Evolutionary conservation across 2,329 filamentous ascomycete species (phyloP).

Genomic region (Sarocladiaceae sp.): DNA sequence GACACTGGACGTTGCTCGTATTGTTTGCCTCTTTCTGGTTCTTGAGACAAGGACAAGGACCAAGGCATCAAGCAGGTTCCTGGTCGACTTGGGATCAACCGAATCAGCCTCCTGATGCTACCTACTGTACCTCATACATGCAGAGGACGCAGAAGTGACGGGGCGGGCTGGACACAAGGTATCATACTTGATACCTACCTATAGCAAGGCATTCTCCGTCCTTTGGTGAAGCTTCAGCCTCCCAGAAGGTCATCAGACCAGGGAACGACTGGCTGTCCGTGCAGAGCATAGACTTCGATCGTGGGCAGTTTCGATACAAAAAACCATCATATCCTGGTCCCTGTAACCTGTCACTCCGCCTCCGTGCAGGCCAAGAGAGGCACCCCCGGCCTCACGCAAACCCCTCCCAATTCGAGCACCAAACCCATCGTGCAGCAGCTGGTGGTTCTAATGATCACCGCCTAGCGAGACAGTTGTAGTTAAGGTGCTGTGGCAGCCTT

Average conservation of each 20-base stretch:
- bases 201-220: too few species aligned
- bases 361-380: background rate
- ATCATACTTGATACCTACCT: too few species aligned
- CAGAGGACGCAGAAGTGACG: too few species aligned
- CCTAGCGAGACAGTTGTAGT: too few species aligned
- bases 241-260: background rate
- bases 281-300: background rate
- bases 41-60: too few species aligned
- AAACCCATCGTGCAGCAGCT: constrained; percentile 5
- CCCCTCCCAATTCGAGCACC: constrained; percentile 4
- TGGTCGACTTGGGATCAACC: too few species aligned
- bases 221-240: background rate
- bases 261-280: background rate
- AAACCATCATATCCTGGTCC: background rate
- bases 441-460: constrained; percentile 4
- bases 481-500: background rate
- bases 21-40: too few species aligned
- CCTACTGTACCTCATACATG: too few species aligned
- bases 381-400: background rate
- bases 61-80: too few species aligned
- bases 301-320: background rate
- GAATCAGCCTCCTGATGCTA: too few species aligned
- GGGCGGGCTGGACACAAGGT: too few species aligned
- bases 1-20: too few species aligned
- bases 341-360: constrained; percentile 6